phyloP scores from a whole-genome alignment of 2,329 filamentous ascomycete genomes.

The Raffaelea arxii region DNA sequence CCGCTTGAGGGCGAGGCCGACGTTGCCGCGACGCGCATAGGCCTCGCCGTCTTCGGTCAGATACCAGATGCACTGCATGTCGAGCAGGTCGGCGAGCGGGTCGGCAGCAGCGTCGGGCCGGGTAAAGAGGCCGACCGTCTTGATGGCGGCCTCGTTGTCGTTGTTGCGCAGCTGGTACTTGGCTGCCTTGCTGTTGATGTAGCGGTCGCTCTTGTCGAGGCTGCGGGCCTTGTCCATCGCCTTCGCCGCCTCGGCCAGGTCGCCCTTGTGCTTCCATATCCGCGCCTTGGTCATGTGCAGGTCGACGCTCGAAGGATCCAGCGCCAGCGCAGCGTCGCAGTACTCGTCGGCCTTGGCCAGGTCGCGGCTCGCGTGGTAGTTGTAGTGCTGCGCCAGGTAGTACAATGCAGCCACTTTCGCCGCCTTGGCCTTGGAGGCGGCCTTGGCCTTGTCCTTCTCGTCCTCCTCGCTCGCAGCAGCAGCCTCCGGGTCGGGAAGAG shows the following conservation, averaged over 20 bases:
- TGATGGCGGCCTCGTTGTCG: constrained; percentile 74
- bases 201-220: constrained; percentile 82
- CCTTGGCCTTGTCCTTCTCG: constrained; percentile 31
- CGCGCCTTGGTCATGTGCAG: constrained; percentile 93
- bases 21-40: constrained; percentile 70
- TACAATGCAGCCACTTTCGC: constrained; percentile 78
- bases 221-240: constrained; percentile 80
- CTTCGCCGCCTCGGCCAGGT: constrained; percentile 69
- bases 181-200: constrained; percentile 96
- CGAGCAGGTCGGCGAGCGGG: constrained; percentile 79
- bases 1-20: constrained; percentile 81
- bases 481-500: constrained; percentile 21
- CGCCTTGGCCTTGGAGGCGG: constrained; percentile 32
- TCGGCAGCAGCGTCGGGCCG: constrained; percentile 82
- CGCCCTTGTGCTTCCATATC: constrained; percentile 84
- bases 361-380: constrained; percentile 80
- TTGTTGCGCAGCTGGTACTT: constrained; percentile 95
- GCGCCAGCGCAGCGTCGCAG: constrained; percentile 72
- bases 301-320: constrained; percentile 74
- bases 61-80: constrained; percentile 99
- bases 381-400: constrained; percentile 95
- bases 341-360: constrained; percentile 71
- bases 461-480: constrained; percentile 25
- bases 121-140: constrained; percentile 90
- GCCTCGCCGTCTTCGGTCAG: constrained; percentile 91